These are phyloP conservation scores for Nicotiana sylvestris DNA, from an alignment of 257 asterid species.

Conservation along the genomic window DNA sequence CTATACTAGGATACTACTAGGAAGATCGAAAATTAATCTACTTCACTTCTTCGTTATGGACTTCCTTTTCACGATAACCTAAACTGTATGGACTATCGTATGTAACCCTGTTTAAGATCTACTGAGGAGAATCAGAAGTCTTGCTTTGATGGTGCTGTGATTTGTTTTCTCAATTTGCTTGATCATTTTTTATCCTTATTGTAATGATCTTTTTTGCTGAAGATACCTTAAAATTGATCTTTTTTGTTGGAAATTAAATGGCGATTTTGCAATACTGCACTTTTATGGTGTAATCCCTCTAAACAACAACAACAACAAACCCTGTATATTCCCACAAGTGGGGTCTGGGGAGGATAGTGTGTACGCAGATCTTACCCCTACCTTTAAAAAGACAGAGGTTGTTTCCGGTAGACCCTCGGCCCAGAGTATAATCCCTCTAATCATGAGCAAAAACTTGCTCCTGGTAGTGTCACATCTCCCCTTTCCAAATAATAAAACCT, in stretches of 20 bases:
- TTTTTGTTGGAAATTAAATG: neutral
- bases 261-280: neutral
- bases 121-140: neutral
- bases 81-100: neutral
- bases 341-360: no score
- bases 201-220: neutral
- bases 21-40: neutral
- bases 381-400: no score
- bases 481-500: neutral
- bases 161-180: neutral
- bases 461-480: neutral
- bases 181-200: neutral
- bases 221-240: neutral
- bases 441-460: neutral
- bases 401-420: no score
- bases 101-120: neutral
- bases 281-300: neutral
- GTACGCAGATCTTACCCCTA: no score
- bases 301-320: no score
- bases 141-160: neutral
- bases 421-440: no score
- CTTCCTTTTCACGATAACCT: neutral
- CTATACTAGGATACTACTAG: neutral
- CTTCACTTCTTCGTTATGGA: neutral
- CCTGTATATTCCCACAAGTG: no score